Evolutionary conservation across 2,329 filamentous ascomycete species (phyloP).

Genomic region (Epichloe typhina): DNA sequence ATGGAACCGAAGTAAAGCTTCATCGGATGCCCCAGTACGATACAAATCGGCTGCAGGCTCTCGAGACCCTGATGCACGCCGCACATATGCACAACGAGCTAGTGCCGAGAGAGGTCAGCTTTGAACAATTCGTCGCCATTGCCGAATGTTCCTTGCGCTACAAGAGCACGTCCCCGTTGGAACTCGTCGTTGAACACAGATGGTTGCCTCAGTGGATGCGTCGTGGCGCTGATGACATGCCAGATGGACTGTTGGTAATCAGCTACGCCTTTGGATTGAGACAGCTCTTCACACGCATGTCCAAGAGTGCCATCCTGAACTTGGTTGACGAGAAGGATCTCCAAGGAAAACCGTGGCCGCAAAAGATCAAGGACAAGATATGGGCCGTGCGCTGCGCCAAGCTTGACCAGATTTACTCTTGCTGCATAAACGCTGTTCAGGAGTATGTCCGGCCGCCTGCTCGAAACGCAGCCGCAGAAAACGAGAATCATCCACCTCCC

Average conservation of each 20-base stretch:
- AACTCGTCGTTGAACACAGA: slow-evolving; percentile 34
- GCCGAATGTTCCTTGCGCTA: slow-evolving; percentile 37
- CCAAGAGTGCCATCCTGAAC: slow-evolving; percentile 35
- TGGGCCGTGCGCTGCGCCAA: slow-evolving; percentile 35
- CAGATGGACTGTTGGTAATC: slow-evolving; percentile 36
- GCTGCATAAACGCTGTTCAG: slow-evolving; percentile 28
- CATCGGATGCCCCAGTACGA: slow-evolving; percentile 42
- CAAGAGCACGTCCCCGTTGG: slow-evolving; percentile 36
- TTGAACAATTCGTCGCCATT: slow-evolving; percentile 37
- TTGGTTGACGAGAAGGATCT: slow-evolving; percentile 30
- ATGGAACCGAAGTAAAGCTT: slow-evolving; percentile 30
- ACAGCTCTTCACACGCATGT: slow-evolving; percentile 34
- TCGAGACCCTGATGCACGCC: slow-evolving; percentile 36
- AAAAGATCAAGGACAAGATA: slow-evolving; percentile 32
- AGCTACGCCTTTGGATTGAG: slow-evolving; percentile 39
- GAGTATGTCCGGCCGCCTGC: slow-evolving; percentile 29
- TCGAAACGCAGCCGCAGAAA: slow-evolving; percentile 9
- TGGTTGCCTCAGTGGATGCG: slow-evolving; percentile 41
- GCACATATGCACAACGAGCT: slow-evolving; percentile 35
- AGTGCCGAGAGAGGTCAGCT: slow-evolving; percentile 32
- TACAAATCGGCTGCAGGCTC: slow-evolving; percentile 24
- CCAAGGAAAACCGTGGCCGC: slow-evolving; percentile 31
- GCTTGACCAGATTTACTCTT: slow-evolving; percentile 34
- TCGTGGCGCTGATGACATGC: slow-evolving; percentile 32
- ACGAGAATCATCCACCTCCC: slow-evolving; percentile 9